These are phyloP conservation scores for Blastocladiella britannica DNA, from an alignment of 192 early-diverging fungal genomes.

Conservation along the genomic window DNA sequence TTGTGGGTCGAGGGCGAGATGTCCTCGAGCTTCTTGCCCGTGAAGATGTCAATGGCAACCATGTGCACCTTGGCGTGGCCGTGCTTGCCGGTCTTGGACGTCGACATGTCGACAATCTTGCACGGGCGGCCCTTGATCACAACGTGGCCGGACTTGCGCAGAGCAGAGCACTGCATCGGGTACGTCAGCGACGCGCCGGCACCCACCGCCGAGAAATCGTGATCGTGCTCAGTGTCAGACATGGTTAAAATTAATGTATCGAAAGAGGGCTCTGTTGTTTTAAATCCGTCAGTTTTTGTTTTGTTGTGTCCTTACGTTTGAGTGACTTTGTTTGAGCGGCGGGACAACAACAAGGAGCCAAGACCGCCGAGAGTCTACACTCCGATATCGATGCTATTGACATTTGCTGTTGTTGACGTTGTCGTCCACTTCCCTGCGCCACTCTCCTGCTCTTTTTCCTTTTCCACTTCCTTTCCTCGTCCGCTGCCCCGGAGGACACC, in stretches of 20 bases:
- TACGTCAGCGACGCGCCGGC: conserved; percentile 82
- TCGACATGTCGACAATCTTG: conserved; percentile 99
- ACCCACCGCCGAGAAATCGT: conserved; percentile 47
- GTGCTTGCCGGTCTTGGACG: conserved; percentile 99
- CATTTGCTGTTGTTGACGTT: too few species aligned
- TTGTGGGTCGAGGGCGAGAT: conserved; percentile 99
- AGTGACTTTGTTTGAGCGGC: not conserved
- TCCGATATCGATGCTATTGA: not conserved
- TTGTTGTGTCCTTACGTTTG: too few species aligned
- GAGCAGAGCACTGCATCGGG: conserved; percentile 98
- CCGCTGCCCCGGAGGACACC: too few species aligned
- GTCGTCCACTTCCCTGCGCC: too few species aligned
- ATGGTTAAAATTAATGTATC: conserved; percentile 8
- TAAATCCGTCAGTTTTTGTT: too few species aligned
- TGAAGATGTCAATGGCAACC: conserved; percentile 91
- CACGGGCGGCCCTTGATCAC: conserved; percentile 97
- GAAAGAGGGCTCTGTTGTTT: not conserved
- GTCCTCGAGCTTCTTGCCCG: conserved; percentile 93
- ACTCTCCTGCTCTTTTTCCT: too few species aligned
- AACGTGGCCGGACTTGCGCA: conserved; percentile 95
- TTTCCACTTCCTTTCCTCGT: too few species aligned
- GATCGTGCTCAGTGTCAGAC: conserved; percentile 45
- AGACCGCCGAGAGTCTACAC: not conserved
- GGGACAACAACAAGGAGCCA: not conserved
- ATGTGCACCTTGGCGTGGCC: conserved; percentile 99